Conservation (phyloP, 225 moss, liverwort and hornwort genomes). For the Straminergon stramineum region DNA sequence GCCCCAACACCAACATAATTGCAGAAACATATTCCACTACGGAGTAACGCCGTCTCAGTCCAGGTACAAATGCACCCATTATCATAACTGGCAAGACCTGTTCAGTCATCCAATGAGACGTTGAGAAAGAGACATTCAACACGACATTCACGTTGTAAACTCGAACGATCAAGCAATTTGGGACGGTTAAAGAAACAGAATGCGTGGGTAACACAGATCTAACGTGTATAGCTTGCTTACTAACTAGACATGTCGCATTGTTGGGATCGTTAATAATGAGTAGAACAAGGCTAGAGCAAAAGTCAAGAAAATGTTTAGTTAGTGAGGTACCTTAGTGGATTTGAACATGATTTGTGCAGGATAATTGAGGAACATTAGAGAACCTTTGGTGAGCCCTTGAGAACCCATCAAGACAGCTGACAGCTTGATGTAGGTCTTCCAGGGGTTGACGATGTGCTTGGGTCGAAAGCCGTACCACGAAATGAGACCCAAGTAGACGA, state of each 20-base stretch:
- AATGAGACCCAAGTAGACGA: constrained; percentile 70
- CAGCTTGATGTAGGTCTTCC: constrained; percentile 76
- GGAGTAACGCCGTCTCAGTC: constrained; percentile 60
- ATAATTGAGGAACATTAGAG: constrained; percentile 83
- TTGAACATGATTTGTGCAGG: constrained; percentile 92
- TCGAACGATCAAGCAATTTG: background rate
- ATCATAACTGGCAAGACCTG: constrained; percentile 90
- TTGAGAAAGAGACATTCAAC: background rate
- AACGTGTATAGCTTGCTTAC: background rate
- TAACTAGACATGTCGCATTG: background rate
- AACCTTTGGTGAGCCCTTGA: constrained; percentile 75
- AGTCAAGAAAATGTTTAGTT: background rate
- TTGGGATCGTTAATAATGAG: background rate
- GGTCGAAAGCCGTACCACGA: constrained; percentile 58
- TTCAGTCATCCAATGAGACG: background rate
- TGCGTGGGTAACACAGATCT: background rate
- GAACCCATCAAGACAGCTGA: constrained; percentile 85
- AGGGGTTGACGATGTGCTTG: constrained; percentile 76
- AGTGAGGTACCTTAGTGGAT: constrained; percentile 59
- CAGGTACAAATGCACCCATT: constrained; percentile 85
- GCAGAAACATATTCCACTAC: constrained; percentile 69
- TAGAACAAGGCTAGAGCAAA: background rate
- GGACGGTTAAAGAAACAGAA: background rate
- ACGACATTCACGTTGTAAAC: background rate
- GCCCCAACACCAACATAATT: constrained; percentile 57